These are phyloP conservation scores for Eremothecium gossypii DNA, from an alignment of 1,139 yeast genomes.

Conservation along the genomic window DNA sequence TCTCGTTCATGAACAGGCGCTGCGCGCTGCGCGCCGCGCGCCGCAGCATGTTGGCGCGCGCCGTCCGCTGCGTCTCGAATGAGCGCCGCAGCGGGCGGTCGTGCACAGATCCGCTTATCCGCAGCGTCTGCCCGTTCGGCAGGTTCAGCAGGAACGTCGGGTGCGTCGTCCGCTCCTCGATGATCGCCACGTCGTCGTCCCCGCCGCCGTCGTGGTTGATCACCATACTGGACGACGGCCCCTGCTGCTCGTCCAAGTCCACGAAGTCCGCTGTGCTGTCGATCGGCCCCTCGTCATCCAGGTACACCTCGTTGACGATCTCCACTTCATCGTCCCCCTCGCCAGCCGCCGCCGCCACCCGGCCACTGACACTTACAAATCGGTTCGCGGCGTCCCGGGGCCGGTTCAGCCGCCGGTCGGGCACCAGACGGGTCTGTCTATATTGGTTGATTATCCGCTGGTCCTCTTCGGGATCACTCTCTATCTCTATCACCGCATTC, in stretches of 20 bases:
- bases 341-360: conserved; percentile 1
- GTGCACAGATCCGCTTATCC: conserved; percentile 15
- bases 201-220: conserved; percentile 8
- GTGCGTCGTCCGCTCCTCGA: conserved; percentile 21
- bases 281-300: conserved; percentile 13
- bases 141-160: conserved; percentile 19
- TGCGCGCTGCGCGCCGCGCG: conserved; percentile 18
- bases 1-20: conserved; percentile 9
- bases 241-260: conserved; percentile 19
- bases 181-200: conserved; percentile 23
- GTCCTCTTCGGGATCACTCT: conserved; percentile 25
- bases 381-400: conserved; percentile 17
- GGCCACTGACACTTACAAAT: conserved; percentile 9
- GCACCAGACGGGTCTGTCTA: conserved; percentile 11
- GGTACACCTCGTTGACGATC: conserved; percentile 16
- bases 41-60: conserved; percentile 14
- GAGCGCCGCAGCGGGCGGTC: conserved; percentile 25
- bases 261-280: conserved; percentile 17
- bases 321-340: conserved; percentile 17
- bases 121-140: conserved; percentile 24
- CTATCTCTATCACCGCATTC: conserved; percentile 20
- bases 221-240: background rate
- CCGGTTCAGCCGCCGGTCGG: conserved; percentile 14
- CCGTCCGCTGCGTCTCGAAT: conserved; percentile 17
- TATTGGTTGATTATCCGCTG: conserved; percentile 11